Evolutionary conservation across 768 basidiomycete species (phyloP), one percentile per base, ranked within the genome.

Genomic region (Flagelloscypha sp.): DNA sequence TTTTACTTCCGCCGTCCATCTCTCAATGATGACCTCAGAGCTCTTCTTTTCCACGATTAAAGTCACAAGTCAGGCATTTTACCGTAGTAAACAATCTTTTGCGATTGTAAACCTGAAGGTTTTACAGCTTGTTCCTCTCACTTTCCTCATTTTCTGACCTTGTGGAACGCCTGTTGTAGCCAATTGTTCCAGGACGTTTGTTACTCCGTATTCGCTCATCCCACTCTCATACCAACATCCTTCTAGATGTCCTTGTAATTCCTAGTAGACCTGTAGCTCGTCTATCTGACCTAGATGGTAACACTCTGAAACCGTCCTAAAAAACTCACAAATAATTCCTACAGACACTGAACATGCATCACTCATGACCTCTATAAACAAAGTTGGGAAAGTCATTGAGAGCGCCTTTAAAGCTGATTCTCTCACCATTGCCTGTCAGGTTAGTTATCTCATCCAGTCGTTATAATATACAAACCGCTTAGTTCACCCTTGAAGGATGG

Each of bases 101-200:
- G 94, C 86, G 2, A 82, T 95, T 43, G 93, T 97, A 30, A 98
- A 98, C 54, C 74, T 95, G 42, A 95, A 90, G n/a, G n/a, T n/a
- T n/a, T n/a, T n/a, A n/a, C n/a, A n/a, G n/a, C n/a, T n/a, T n/a
- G n/a, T n/a, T n/a, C n/a, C n/a, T n/a, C n/a, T n/a, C n/a, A n/a
- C n/a, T n/a, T n/a, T n/a, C n/a, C n/a, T n/a, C n/a, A n/a, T n/a
- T n/a, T n/a, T n/a, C n/a, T n/a, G n/a, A n/a, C n/a, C n/a, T n/a
- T n/a, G n/a, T n/a, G n/a, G n/a, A n/a, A n/a, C n/a, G n/a, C n/a
- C n/a, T n/a, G n/a, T n/a, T n/a, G n/a, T n/a, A n/a, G 48, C 94
- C 93, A 1, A 79, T 95, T 45, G 77, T 93, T 7, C 89, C 90
- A 25, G 92, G 92, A 31, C 92, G 94, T 98, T 57, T 61, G 87